Base-by-base conservation (phyloP, 2,329 filamentous ascomycete species). In the Bipolaris bicolor region DNA sequence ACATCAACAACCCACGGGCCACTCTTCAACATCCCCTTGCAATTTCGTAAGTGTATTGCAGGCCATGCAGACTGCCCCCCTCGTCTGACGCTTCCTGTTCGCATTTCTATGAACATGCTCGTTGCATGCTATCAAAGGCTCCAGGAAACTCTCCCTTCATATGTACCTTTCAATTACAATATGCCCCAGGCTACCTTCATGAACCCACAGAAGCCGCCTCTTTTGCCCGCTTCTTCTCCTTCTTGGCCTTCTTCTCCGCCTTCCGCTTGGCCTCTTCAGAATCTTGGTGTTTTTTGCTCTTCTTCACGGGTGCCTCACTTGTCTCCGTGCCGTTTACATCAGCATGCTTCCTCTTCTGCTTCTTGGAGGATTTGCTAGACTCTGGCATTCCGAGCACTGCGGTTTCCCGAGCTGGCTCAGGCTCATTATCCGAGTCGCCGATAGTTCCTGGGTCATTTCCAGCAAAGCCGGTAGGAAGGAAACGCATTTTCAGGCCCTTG, bases 401-500 rank as follows among this genome's bases (percentile, higher is more conserved):
- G 22, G 57, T 54, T 24, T 34, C 48, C n/a, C 49, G 63, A 20
- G 51, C 51, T 80, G 80, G 5, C n/a, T 82, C 80, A 11, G 72
- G 75, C 18, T 80, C 81, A 47, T 71, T 73, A 15, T 79, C 78
- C 5, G 74, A 77, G 20, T 72, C 75, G 11, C 68, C 83, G 65
- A 80, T 75, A 16, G 57, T 77, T 24, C 77, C 81, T 29, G 72
- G 73, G 29, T 76, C 76, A 24, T 79, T 80, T 10, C 67, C 57
- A 4, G 81, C 81, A 62, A 82, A 82, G 13, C 90, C 90, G 43
- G 89, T 84, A 1, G 90, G 89, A 52, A 83, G 83, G 74, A 85
- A 92, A 33, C 89, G 85, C 75, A 87, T 84, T 67, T 83, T 86
- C 52, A 93, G 77, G 6, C 86, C 88, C 66, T 84, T 81, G 1